Percentiles rank a stretch among this genome's conserved stretches.
These are phyloP conservation scores for Pyrrhoderma lamaoense DNA, from an alignment of 1,284 basidiomycete genomes.

Conservation along the genomic window DNA sequence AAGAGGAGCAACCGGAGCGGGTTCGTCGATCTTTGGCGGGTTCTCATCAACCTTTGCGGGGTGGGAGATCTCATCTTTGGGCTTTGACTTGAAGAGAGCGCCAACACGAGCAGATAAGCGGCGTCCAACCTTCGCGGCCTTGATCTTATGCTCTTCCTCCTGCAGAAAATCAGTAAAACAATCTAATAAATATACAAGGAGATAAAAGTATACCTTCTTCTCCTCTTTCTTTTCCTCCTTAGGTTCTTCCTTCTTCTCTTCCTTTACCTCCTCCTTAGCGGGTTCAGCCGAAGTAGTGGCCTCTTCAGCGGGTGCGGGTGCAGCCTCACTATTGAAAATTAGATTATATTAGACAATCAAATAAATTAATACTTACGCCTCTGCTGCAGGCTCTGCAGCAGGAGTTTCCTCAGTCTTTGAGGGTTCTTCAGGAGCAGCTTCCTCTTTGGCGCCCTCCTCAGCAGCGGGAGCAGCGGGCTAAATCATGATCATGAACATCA, in stretches of 20 bases:
- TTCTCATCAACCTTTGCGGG: slow-evolving; percentile 82
- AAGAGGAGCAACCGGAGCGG: slow-evolving; percentile 62
- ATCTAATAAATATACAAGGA: neutral
- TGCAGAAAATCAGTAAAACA: slow-evolving; percentile 20
- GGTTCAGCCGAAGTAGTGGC: slow-evolving; percentile 27
- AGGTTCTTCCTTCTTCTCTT: slow-evolving; percentile 54
- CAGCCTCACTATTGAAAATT: slow-evolving; percentile 14
- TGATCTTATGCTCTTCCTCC: slow-evolving; percentile 40
- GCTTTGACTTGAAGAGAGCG: slow-evolving; percentile 74
- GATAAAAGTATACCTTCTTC: neutral
- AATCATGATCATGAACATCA: neutral
- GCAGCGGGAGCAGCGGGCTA: slow-evolving; percentile 21
- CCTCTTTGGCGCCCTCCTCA: slow-evolving; percentile 25
- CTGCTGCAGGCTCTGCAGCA: slow-evolving; percentile 46
- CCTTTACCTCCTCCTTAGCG: slow-evolving; percentile 26
- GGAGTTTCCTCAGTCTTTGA: slow-evolving; percentile 32
- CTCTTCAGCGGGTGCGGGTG: slow-evolving; percentile 25
- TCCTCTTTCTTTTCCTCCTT: slow-evolving; percentile 31
- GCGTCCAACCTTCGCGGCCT: slow-evolving; percentile 57
- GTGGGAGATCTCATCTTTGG: slow-evolving; percentile 54
- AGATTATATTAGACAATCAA: neutral
- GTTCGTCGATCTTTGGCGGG: slow-evolving; percentile 73
- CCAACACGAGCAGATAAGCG: slow-evolving; percentile 71
- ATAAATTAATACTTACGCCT: slow-evolving; percentile 37
- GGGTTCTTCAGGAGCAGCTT: slow-evolving; percentile 27